Evolutionary conservation across 129 eudicot species (phyloP).

Genomic region (Saposhnikovia divaricata): DNA sequence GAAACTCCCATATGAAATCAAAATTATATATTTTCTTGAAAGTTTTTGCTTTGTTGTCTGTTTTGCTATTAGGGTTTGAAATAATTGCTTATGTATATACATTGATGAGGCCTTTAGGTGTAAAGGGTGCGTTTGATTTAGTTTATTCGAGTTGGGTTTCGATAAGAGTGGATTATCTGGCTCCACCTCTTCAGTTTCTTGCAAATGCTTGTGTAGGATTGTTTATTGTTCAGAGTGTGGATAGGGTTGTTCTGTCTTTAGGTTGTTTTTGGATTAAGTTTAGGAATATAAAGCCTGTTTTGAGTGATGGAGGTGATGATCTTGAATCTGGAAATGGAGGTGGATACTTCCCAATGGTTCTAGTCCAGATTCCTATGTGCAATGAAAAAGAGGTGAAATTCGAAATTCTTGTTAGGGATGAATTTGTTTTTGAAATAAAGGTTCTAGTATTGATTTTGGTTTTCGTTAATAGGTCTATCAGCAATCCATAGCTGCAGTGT

Average conservation of each 20-base stretch:
- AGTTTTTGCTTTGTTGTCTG: not conserved
- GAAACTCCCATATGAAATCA: not conserved
- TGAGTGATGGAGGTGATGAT: constrained; percentile 43
- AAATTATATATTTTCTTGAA: not conserved
- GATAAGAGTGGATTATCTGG: constrained; percentile 74
- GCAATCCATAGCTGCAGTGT: constrained; percentile 84
- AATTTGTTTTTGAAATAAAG: not conserved
- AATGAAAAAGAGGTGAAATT: constrained; percentile 65
- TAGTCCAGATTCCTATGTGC: constrained; percentile 99
- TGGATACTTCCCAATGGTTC: constrained; percentile 83
- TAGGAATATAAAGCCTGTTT: constrained; percentile 54
- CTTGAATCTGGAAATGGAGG: constrained; percentile 58
- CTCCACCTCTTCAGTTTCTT: constrained; percentile 68
- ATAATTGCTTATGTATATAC: not conserved
- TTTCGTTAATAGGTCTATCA: constrained; percentile 58
- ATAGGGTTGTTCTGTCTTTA: constrained; percentile 60
- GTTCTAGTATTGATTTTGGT: constrained; percentile 12
- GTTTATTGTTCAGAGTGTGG: constrained; percentile 71
- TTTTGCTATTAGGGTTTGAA: not conserved
- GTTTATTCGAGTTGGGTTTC: constrained; percentile 61
- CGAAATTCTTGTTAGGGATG: not conserved
- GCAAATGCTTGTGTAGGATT: constrained; percentile 59
- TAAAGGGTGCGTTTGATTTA: constrained; percentile 45
- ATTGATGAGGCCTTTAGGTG: constrained; percentile 20
- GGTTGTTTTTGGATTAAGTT: constrained; percentile 79